A percentile compares a stretch with the other conserved stretches of the same genome.
Conservation (phyloP, 2,329 filamentous ascomycete genomes). For the Phialophora tarda region DNA sequence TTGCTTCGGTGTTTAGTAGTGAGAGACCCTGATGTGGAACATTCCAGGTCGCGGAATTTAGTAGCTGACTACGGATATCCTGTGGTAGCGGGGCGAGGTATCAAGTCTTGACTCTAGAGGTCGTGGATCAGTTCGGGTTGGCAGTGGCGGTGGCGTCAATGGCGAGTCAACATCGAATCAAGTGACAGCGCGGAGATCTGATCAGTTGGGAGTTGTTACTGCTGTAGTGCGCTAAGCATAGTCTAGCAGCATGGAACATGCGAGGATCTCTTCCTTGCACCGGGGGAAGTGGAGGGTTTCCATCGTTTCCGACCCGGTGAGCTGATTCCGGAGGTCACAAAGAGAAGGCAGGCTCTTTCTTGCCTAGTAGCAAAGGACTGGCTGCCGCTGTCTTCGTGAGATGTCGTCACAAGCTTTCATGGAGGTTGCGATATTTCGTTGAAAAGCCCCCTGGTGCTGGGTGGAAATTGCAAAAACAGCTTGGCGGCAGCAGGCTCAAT, state of each 20-base stretch:
- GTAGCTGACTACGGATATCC: too few relatives aligned
- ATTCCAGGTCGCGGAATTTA: background rate
- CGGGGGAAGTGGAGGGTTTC: background rate
- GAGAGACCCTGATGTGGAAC: background rate
- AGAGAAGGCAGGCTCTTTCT: background rate
- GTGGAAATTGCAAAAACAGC: background rate
- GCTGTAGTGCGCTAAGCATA: background rate
- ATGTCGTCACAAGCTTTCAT: background rate
- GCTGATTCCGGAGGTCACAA: background rate
- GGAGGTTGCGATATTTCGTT: background rate
- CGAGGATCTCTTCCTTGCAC: background rate
- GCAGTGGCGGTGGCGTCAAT: background rate
- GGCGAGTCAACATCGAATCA: background rate
- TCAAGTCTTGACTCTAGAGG: background rate
- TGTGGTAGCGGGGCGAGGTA: background rate
- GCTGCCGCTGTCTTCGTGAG: background rate
- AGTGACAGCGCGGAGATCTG: background rate
- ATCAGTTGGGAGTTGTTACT: background rate
- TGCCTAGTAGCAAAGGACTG: too few relatives aligned
- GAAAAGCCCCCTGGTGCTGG: background rate
- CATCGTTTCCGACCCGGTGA: background rate
- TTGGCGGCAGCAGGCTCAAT: background rate
- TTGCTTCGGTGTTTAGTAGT: background rate
- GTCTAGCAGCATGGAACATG: background rate
- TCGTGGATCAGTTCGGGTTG: too few relatives aligned